These are phyloP conservation scores for Camellia granthamiana DNA, from an alignment of 148 eudicot genomes.

Conservation along the genomic window DNA sequence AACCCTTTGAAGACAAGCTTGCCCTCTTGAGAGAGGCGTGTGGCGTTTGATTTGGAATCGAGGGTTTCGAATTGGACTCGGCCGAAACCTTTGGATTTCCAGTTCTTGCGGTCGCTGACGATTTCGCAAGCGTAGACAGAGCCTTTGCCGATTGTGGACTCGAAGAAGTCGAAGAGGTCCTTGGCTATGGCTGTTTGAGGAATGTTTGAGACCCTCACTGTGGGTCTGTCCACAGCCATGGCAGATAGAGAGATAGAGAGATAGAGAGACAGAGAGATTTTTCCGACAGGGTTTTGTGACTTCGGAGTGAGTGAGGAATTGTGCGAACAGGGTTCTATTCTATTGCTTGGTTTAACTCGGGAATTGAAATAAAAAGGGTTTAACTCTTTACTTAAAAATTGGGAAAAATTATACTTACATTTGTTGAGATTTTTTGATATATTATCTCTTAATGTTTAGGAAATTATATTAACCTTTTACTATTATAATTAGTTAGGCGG, in stretches of 20 bases:
- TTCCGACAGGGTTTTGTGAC: no score
- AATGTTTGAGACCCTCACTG: slow-evolving; percentile 63
- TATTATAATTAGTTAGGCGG: no score
- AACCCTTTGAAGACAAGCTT: slow-evolving; percentile 54
- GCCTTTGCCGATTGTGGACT: slow-evolving; percentile 40
- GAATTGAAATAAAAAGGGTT: no score
- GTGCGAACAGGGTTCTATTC: neutral
- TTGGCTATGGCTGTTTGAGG: slow-evolving; percentile 58
- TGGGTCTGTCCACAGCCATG: slow-evolving; percentile 50
- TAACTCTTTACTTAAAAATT: no score
- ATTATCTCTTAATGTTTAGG: no score
- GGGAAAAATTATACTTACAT: no score
- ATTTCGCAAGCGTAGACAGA: slow-evolving; percentile 73
- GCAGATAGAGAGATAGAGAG: neutral
- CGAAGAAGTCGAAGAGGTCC: slow-evolving; percentile 56
- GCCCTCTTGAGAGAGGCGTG: slow-evolving; percentile 24
- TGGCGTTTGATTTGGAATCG: slow-evolving; percentile 42
- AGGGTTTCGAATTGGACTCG: slow-evolving; percentile 81
- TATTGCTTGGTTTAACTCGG: no score
- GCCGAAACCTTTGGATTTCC: slow-evolving; percentile 82
- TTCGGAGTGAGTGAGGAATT: neutral
- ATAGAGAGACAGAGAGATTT: neutral
- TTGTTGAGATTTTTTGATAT: no score
- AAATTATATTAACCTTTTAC: no score
- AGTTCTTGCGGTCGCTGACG: slow-evolving; percentile 61